Conservation (phyloP, 768 basidiomycete species). For the Collybia sordida region DNA sequence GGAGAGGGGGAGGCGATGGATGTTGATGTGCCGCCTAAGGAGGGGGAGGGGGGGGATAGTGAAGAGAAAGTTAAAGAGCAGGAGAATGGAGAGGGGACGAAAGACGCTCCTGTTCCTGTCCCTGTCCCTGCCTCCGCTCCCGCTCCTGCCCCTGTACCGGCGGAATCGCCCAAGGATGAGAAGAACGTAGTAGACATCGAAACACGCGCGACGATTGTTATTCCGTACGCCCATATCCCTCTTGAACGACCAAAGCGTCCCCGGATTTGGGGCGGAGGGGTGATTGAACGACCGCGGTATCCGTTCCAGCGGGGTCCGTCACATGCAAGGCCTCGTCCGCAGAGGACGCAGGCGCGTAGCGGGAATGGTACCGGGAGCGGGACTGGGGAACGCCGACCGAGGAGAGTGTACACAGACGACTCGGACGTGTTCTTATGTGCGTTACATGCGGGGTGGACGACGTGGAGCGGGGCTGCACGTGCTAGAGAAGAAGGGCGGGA, state of each 20-base stretch:
- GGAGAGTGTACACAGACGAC: constrained; percentile 5
- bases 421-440: constrained; percentile 63
- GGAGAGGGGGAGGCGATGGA: constrained; percentile 15
- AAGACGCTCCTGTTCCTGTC: constrained; percentile 2
- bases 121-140: not conserved
- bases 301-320: constrained; percentile 3
- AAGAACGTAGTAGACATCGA: constrained; percentile 37
- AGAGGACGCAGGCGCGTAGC: constrained; percentile 24
- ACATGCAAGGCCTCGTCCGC: no score
- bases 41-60: constrained; percentile 9
- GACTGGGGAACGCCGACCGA: constrained; percentile 18
- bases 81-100: constrained; percentile 14
- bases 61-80: constrained; percentile 15
- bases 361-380: constrained; percentile 30
- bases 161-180: constrained; percentile 7
- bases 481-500: constrained; percentile 1
- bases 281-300: constrained; percentile 29
- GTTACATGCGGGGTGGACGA: constrained; percentile 55
- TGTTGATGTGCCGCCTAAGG: not conserved
- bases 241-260: constrained; percentile 49
- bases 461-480: not conserved
- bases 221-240: constrained; percentile 62
- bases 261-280: constrained; percentile 72
- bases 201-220: constrained; percentile 51
- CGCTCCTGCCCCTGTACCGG: constrained; percentile 5